phyloP scores from a whole-genome alignment of 352 stramenopile genomes.

The Phytophthora sp. region DNA sequence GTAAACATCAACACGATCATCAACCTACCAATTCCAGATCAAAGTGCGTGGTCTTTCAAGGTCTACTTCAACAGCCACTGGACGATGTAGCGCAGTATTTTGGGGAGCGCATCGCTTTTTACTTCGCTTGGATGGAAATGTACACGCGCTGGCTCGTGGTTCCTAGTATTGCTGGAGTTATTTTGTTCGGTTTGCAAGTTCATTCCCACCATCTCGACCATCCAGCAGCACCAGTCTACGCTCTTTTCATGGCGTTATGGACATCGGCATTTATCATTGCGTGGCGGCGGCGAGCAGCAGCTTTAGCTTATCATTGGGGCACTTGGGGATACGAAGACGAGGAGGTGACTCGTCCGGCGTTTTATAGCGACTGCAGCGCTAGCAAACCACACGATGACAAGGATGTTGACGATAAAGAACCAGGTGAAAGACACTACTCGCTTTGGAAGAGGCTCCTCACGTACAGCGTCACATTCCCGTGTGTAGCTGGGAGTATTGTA shows the following conservation, averaged over 20 bases:
- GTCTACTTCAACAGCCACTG: conserved; percentile 75
- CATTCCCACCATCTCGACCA: conserved; percentile 73
- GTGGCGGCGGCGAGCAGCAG: conserved; percentile 79
- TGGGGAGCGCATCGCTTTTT: conserved; percentile 91
- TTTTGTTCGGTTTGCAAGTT: conserved; percentile 79
- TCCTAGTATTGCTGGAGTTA: conserved; percentile 71
- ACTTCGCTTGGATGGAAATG: conserved; percentile 93
- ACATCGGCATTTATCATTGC: conserved; percentile 88
- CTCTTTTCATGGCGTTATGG: conserved; percentile 92
- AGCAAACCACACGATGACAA: conserved; percentile 9
- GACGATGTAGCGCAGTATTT: conserved; percentile 92
- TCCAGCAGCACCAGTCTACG: conserved; percentile 77
- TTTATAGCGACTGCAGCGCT: conserved; percentile 55
- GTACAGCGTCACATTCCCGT: conserved; percentile 72
- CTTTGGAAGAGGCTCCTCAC: conserved; percentile 79
- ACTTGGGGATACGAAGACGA: conserved; percentile 90
- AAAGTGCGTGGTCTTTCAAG: conserved; percentile 33
- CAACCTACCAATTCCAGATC: not conserved
- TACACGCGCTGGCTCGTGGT: conserved; percentile 92
- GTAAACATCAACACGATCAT: conserved; percentile 17
- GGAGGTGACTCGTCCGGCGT: conserved; percentile 85
- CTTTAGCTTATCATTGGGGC: conserved; percentile 90
- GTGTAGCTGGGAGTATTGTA: conserved; percentile 64
- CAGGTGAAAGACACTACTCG: conserved; percentile 53
- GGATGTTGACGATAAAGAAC: not conserved